Evolutionary conservation across 345 rosid genomes (phyloP).

Genomic region (Bruguiera sexangula): DNA sequence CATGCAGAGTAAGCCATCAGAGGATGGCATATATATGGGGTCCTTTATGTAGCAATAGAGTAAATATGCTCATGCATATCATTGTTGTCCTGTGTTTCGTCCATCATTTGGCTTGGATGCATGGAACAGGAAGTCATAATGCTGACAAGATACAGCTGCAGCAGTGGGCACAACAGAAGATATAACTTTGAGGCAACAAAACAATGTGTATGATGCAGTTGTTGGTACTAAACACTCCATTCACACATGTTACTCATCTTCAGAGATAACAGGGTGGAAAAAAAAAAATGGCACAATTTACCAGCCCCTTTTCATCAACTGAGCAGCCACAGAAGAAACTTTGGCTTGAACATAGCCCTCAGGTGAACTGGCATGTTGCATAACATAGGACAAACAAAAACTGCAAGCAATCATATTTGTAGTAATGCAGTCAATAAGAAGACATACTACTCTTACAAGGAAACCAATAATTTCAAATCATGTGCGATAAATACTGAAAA

Average conservation of each 20-base stretch:
- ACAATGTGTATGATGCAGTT: not conserved
- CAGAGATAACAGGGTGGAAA: not conserved
- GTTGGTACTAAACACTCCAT: not conserved
- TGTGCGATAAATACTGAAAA: not conserved
- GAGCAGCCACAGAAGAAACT: conserved; percentile 94
- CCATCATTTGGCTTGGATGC: not conserved
- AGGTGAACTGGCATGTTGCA: conserved; percentile 73
- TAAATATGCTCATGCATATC: too few species aligned
- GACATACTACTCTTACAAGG: not conserved
- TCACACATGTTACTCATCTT: not conserved
- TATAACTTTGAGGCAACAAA: not conserved
- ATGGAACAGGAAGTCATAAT: not conserved
- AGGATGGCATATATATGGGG: too few species aligned
- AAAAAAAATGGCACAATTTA: conserved; percentile 28
- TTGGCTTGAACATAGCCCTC: conserved; percentile 89
- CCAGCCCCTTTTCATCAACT: conserved; percentile 98
- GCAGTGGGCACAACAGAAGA: not conserved
- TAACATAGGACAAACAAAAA: conserved; percentile 74
- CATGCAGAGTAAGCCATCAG: too few species aligned
- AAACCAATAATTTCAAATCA: not conserved
- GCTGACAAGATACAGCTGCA: conserved; percentile 1
- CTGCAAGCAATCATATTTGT: conserved; percentile 39
- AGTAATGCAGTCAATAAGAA: not conserved
- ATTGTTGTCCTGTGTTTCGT: too few species aligned
- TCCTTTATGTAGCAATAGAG: too few species aligned